Base-by-base conservation (phyloP, 1,284 basidiomycete genomes). In the Cryptococcus floricola region DNA sequence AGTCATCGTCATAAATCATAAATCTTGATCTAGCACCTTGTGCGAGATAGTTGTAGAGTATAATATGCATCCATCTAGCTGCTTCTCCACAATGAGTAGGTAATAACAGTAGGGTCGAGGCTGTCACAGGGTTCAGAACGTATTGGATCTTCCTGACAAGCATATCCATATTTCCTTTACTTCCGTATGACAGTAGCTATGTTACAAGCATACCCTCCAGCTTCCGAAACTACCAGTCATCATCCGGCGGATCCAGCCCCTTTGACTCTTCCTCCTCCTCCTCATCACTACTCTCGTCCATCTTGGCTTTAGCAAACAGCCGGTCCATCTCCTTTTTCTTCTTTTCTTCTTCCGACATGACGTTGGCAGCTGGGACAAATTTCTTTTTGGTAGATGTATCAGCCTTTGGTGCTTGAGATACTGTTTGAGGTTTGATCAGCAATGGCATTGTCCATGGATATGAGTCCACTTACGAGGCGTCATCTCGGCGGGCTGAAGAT, bases 401-500 rank as follows among this genome's bases (percentile, higher is more conserved):
- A 0, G 61, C 58, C 39, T 70, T 64, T 1, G 74, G 75, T 2
- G 71, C 71, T 55, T 65, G 53, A 2, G 74, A 76, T 7, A 76
- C 71, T 73, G 58, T 12, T 23, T 14, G 4, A 12, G 5, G 7
- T 14, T n/a, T 2, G 5, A 27, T 10, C 28, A 43, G 38, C 19
- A 25, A 34, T 16, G n/a, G 19, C 14, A 41, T 19, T 38, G 18
- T 19, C 9, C 4, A 42, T 12, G 18, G 16, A 49, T 8, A 46
- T 31, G 1, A 19, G 23, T 23, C 23, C 9, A 70, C 74, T 62
- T 52, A 75, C 75, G 60, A 2, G 63, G 65, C 8, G 57, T 65
- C 78, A 81, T 78, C 1, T 69, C 77, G 0, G 63, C 63, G 0
- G 78, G 79, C 8, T 64, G 46, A 5, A 81, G 59, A 41, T 67